phyloP scores from a whole-genome alignment of 768 basidiomycete genomes.

The Lactifluus subvellereus region DNA sequence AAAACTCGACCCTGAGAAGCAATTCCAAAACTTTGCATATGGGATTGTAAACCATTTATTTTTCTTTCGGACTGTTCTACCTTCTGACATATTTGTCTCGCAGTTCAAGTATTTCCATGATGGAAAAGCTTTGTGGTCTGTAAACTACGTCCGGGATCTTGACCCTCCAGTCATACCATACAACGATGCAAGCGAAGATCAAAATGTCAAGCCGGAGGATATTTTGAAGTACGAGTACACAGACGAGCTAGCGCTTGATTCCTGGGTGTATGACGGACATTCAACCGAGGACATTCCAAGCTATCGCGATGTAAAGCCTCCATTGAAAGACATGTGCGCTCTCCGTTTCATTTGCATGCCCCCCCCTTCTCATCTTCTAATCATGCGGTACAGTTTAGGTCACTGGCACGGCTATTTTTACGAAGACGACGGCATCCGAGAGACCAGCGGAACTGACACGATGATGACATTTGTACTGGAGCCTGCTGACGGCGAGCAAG shows the following conservation, averaged over 20 bases:
- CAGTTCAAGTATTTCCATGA: constrained; percentile 9
- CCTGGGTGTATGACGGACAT: constrained; percentile 14
- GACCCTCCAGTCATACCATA: constrained; percentile 2
- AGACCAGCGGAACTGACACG: constrained; percentile 1
- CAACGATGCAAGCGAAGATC: constrained; percentile 9
- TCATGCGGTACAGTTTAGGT: constrained; percentile 1
- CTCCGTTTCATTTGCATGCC: not conserved
- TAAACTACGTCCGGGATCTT: constrained; percentile 4
- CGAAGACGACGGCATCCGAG: not conserved
- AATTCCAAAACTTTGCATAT: constrained; percentile 25
- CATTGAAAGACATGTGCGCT: constrained; percentile 11
- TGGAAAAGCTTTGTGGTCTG: not conserved
- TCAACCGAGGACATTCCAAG: not conserved
- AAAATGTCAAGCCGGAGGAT: constrained; percentile 1
- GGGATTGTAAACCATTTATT: constrained; percentile 19
- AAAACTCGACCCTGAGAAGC: constrained; percentile 18
- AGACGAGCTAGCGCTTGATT: constrained; percentile 8
- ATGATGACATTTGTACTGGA: constrained; percentile 15
- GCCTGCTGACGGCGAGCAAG: constrained; percentile 5
- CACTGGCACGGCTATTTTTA: constrained; percentile 19
- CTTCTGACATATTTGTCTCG: not conserved
- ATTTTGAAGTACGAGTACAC: constrained; percentile 1
- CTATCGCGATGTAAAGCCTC: not conserved
- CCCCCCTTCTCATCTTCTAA: not conserved
- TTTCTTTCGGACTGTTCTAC: not conserved